These are phyloP conservation scores for Diaporthe capsici DNA, from an alignment of 2,329 filamentous ascomycete genomes.

Conservation along the genomic window DNA sequence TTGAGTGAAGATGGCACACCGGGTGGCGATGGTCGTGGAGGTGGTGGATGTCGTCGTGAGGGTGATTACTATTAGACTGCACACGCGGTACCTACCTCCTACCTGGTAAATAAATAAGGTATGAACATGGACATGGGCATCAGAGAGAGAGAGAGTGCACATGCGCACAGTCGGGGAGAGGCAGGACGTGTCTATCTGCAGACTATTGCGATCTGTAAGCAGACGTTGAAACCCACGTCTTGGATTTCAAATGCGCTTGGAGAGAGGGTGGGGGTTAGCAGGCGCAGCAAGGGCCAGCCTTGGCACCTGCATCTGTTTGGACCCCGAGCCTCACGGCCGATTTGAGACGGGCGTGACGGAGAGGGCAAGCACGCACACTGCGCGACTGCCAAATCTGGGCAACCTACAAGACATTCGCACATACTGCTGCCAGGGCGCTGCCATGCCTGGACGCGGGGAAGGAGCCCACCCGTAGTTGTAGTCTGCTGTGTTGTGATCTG, in stretches of 20 bases:
- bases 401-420: background rate
- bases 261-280: background rate
- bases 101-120: background rate
- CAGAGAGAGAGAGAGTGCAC: background rate
- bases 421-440: background rate
- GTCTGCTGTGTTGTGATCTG: background rate
- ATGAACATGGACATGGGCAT: background rate
- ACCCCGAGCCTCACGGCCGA: constrained; percentile 5
- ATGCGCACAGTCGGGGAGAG: background rate
- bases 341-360: constrained; percentile 4
- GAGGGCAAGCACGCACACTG: background rate
- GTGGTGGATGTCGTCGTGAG: background rate
- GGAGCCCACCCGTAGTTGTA: background rate
- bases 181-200: background rate
- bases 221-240: constrained; percentile 24
- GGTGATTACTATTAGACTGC: background rate
- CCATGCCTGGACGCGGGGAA: background rate
- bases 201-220: constrained; percentile 18
- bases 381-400: constrained; percentile 7
- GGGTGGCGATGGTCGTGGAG: background rate
- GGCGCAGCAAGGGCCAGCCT: background rate
- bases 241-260: constrained; percentile 28
- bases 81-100: background rate
- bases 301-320: constrained; percentile 1
- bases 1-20: background rate